Base-by-base conservation (phyloP, 2,329 filamentous ascomycete genomes). In the Fulvia fulva region DNA sequence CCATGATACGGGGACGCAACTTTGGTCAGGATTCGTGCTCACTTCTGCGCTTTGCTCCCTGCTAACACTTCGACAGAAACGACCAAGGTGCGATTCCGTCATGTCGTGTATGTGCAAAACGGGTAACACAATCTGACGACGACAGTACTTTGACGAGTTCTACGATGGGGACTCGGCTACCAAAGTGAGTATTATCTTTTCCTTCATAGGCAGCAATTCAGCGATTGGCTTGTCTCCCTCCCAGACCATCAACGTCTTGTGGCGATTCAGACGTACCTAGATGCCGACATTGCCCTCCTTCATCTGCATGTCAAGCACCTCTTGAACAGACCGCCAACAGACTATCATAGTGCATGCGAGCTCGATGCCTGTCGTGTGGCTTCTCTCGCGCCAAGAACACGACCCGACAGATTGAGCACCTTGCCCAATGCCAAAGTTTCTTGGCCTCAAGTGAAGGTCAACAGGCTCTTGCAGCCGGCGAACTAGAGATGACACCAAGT, bases 341-440 rank as follows among this genome's bases (percentile, higher is more conserved):
- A 11, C 6, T 9, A 19, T 49, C 16, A 43, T 60, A 78, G 74
- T 80, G 78, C 65, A 77, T 77, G 63, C 79, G 78, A 59, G 76
- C 79, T 12, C 75, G 78, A 64, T 80, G 78, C 63, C 70, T 75
- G 19, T 73, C 78, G 59, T 81, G 78, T 68, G 78, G 78, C 59
- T 80, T 74, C 65, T 75, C 78, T 43, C 75, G 78, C 60, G 78
- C 78, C 32, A 79, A 79, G 70, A 81, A 81, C 68, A 78, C 77
- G 11, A 80, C 78, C 9, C 75, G 78, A 60, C 78, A 81, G 67
- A 77, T 79, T 59, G 77, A 81, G 60, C 78, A 81, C 62, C 74
- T 81, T 2, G 74, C 77, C 49, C 69, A 72, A 56, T 81, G 78
- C 64, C 71, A 75, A 60, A 66, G 70, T 6, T 80, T 78, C 62